Conservation (phyloP, 768 basidiomycete species). For the Kwoniella mangroviensis region DNA sequence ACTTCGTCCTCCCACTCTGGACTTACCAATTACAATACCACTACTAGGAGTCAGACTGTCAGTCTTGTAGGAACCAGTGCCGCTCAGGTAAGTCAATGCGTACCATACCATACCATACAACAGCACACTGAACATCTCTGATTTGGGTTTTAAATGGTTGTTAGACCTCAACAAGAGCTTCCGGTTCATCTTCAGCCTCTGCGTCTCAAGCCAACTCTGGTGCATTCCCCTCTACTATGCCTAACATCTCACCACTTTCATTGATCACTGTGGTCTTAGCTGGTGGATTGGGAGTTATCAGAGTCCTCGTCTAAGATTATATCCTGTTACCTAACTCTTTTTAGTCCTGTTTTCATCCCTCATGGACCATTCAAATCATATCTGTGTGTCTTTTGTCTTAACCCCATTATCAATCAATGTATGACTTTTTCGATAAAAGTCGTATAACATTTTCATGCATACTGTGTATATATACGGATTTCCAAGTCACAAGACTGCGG, state of each 20-base stretch:
- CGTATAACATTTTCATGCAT: background rate
- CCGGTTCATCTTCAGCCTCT: background rate
- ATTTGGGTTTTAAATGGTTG: too few relatives aligned
- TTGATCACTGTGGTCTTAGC: slow-evolving; percentile 18
- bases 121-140: too few relatives aligned
- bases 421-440: background rate
- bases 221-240: background rate
- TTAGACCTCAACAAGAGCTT: slow-evolving; percentile 11
- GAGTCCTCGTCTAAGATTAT: background rate
- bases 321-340: background rate
- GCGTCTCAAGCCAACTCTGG: slow-evolving; percentile 1
- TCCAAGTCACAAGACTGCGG: too few relatives aligned
- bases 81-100: slow-evolving; percentile 20
- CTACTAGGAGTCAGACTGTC: slow-evolving; percentile 10
- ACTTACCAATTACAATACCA: slow-evolving; percentile 21
- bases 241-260: background rate
- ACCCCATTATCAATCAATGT: background rate
- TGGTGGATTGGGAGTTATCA: slow-evolving; percentile 17
- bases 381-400: background rate
- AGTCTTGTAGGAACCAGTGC: slow-evolving; percentile 8
- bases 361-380: background rate
- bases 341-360: background rate
- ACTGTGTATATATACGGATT: background rate
- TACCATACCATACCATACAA: background rate
- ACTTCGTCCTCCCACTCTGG: slow-evolving; percentile 12